A percentile compares a stretch with the other conserved stretches of the same genome.
Conservation (phyloP, 2,329 filamentous ascomycete species). For the Periconia sp. region DNA sequence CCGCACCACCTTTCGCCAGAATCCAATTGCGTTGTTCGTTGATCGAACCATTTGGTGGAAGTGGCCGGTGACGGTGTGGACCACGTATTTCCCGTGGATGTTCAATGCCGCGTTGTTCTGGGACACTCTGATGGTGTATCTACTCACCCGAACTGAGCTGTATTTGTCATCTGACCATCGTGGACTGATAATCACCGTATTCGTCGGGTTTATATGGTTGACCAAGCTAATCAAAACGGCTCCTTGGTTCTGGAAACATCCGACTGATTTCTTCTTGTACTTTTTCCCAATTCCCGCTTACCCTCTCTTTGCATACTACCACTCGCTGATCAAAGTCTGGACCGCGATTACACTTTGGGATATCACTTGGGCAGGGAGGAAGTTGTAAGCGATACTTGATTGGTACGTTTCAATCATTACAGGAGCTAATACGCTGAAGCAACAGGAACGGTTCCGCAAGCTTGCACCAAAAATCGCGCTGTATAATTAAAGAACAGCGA, state of each 20-base stretch:
- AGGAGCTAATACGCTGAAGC: too few species aligned
- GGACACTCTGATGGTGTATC: constrained; percentile 20
- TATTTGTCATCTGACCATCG: constrained; percentile 12
- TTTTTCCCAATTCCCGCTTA: constrained; percentile 24
- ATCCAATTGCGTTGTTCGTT: constrained; percentile 23
- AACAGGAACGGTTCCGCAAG: too few species aligned
- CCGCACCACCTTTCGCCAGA: constrained; percentile 30
- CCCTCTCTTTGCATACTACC: constrained; percentile 22
- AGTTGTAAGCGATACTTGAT: constrained; percentile 4
- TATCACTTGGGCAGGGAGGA: constrained; percentile 20
- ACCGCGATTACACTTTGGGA: constrained; percentile 23
- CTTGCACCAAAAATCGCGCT: too few species aligned
- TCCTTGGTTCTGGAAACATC: constrained; percentile 26
- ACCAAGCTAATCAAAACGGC: constrained; percentile 30
- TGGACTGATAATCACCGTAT: not conserved
- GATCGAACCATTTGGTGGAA: constrained; percentile 31
- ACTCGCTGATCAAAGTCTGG: constrained; percentile 24
- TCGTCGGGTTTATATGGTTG: constrained; percentile 20
- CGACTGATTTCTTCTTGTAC: constrained; percentile 24
- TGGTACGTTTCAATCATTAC: too few species aligned
- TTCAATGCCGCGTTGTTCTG: constrained; percentile 31
- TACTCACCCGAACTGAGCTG: constrained; percentile 10
- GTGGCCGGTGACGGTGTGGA: constrained; percentile 29
- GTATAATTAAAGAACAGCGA: too few species aligned
- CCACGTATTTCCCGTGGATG: constrained; percentile 30